Percentiles rank a stretch among this genome's conserved stretches.
These are phyloP conservation scores for Trichoderma oligosporum DNA, from an alignment of 2,329 filamentous ascomycete species.

Conservation along the genomic window DNA sequence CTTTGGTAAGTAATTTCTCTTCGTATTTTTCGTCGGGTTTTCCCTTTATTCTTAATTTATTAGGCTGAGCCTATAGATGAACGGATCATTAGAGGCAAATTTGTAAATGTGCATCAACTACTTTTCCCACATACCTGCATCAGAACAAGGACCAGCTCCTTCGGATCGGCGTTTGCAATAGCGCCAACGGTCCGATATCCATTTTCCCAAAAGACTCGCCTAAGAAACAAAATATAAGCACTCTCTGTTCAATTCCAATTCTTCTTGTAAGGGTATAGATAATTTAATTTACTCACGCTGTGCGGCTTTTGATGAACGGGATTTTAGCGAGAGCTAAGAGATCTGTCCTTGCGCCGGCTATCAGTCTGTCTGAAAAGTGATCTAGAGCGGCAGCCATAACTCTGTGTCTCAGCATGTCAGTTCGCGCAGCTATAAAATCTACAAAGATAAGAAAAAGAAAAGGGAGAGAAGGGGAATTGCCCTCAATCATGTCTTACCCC, in stretches of 20 bases:
- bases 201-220: slow-evolving; percentile 68
- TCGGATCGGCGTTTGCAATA: slow-evolving; percentile 64
- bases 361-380: slow-evolving; percentile 70
- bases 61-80: slow-evolving; percentile 57
- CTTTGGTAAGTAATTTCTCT: slow-evolving; percentile 63
- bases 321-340: slow-evolving; percentile 67
- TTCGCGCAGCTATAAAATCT: neutral
- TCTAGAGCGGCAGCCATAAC: slow-evolving; percentile 68
- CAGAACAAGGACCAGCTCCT: slow-evolving; percentile 66
- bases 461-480: neutral
- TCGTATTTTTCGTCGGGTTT: slow-evolving; percentile 56
- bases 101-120: no score
- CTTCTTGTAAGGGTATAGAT: neutral
- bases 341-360: slow-evolving; percentile 68
- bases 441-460: neutral
- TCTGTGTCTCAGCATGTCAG: slow-evolving; percentile 35
- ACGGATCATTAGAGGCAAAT: neutral
- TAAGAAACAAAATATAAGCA: slow-evolving; percentile 19
- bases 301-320: slow-evolving; percentile 72
- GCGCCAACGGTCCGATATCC: slow-evolving; percentile 65
- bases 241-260: neutral
- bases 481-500: slow-evolving; percentile 42
- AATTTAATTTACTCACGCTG: slow-evolving; percentile 45
- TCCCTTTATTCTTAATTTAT: slow-evolving; percentile 55
- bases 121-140: slow-evolving; percentile 54